Conservation (phyloP, 495 filamentous ascomycete species). For the Xylaria longipes region DNA sequence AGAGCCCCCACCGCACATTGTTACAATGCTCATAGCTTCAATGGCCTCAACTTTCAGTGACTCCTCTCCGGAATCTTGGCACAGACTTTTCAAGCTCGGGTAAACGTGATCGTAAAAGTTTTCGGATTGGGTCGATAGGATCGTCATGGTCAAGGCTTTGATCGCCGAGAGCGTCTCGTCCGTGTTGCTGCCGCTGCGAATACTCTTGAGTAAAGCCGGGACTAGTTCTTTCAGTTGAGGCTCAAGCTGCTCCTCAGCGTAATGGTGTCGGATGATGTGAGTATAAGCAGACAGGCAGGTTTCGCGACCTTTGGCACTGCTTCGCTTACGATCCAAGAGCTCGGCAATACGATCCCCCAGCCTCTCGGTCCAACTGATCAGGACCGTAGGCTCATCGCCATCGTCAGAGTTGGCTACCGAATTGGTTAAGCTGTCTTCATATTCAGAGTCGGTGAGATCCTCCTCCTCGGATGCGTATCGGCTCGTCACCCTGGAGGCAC, state of each 20-base stretch:
- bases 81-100: conserved; percentile 68
- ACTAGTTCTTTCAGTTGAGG: conserved; percentile 68
- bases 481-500: conserved; percentile 66
- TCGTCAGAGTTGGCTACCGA: conserved; percentile 60
- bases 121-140: conserved; percentile 75
- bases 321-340: conserved; percentile 85
- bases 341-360: conserved; percentile 77
- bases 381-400: conserved; percentile 53
- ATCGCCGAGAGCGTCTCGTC: conserved; percentile 77
- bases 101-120: conserved; percentile 70
- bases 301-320: conserved; percentile 80
- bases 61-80: conserved; percentile 69
- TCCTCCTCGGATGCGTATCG: conserved; percentile 82
- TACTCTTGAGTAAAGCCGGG: conserved; percentile 71
- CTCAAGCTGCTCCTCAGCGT: conserved; percentile 70
- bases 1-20: conserved; percentile 81
- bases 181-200: conserved; percentile 73
- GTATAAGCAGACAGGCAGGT: conserved; percentile 71
- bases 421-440: conserved; percentile 51
- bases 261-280: conserved; percentile 76
- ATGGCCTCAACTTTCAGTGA: conserved; percentile 76
- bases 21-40: conserved; percentile 72
- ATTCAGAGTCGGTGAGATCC: conserved; percentile 57
- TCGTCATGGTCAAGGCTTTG: conserved; percentile 75
- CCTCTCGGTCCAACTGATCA: conserved; percentile 65